Evolutionary conservation across 352 stramenopile species (phyloP), one percentile per base, ranked within the genome.

Genomic region (Phytophthora cryptogea): DNA sequence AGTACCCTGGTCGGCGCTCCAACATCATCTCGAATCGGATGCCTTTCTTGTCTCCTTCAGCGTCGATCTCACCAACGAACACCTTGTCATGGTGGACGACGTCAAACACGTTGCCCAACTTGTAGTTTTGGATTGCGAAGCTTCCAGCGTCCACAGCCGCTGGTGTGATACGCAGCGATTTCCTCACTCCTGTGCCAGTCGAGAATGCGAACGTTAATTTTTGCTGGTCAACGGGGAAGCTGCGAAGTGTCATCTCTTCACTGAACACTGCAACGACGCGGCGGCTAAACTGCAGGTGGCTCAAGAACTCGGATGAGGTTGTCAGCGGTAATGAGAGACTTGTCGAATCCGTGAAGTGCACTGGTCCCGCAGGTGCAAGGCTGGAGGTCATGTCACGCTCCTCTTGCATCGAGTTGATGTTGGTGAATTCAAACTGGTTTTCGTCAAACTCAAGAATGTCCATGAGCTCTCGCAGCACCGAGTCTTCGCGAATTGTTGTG

Each of bases 1-100:
- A 85, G 59, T 85, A 90, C 3, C 54, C 64, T 16, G 69, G 75
- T 14, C 59, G 53, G 2, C 80, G 75, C 46, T 83, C 66, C 16
- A 90, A 57, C 61, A 87, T 80, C 59, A 90, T 74, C 47, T 86
- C 73, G 28, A 90, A 85, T 5, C 55, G 52, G 42, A 87, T 80
- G 9, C 63, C 39, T 41, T 82, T 83, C 49, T 72, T 74, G 16
- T 68, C 54, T 1, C 68, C 63, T 2, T 58, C 56, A 11, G 76
- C 58, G 6, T 75, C 56, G 9, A 86, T 68, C 2, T 70, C 58
- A 9, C 74, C 69, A 1, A 85, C 67, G 44, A 80, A 83, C 0
- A 84, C 74, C 17, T 86, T 80, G 56, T 85, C 68, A 35, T 71
- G 66, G 28, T 74, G 71, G 13, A 79, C 71, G 8, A 88, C 74